Percentiles rank a stretch among this genome's conserved stretches.
These are phyloP conservation scores for Ustilago nuda DNA, from an alignment of 1,284 basidiomycete genomes.

Conservation along the genomic window DNA sequence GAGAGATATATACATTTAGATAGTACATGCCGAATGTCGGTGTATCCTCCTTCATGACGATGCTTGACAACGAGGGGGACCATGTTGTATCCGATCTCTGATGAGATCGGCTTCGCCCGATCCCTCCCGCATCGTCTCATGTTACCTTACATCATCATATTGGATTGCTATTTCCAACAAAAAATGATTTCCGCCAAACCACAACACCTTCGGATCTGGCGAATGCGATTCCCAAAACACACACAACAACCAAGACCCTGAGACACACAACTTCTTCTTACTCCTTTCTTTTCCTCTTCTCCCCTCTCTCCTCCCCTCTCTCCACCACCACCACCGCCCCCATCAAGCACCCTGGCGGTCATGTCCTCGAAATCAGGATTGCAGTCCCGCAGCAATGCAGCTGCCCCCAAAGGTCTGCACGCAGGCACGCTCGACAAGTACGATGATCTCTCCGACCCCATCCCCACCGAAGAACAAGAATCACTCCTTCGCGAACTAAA, in stretches of 20 bases:
- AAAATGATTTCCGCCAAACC: not conserved
- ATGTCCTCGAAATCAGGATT: conserved; percentile 17
- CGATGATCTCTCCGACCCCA: conserved; percentile 52
- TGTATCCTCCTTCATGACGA: too few relatives aligned
- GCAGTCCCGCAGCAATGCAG: conserved; percentile 20
- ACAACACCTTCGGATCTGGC: conserved; percentile 7
- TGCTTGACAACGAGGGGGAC: too few relatives aligned
- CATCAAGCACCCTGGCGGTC: not conserved
- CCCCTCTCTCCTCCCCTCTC: not conserved
- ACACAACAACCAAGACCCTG: not conserved
- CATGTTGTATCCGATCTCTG: too few relatives aligned
- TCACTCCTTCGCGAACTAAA: conserved; percentile 55
- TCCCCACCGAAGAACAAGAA: conserved; percentile 60
- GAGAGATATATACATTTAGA: too few relatives aligned
- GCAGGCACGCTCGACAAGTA: conserved; percentile 49
- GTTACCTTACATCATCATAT: too few relatives aligned
- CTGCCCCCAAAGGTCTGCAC: conserved; percentile 26
- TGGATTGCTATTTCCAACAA: too few relatives aligned
- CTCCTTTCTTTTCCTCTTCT: not conserved
- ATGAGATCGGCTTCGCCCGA: too few relatives aligned
- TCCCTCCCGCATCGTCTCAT: too few relatives aligned
- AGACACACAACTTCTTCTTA: not conserved
- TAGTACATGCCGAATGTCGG: too few relatives aligned
- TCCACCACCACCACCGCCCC: conserved; percentile 3
- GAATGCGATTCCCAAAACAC: conserved; percentile 1